phyloP scores from a whole-genome alignment of 306 rosid species.

The Dalbergia cochinchinensis region DNA sequence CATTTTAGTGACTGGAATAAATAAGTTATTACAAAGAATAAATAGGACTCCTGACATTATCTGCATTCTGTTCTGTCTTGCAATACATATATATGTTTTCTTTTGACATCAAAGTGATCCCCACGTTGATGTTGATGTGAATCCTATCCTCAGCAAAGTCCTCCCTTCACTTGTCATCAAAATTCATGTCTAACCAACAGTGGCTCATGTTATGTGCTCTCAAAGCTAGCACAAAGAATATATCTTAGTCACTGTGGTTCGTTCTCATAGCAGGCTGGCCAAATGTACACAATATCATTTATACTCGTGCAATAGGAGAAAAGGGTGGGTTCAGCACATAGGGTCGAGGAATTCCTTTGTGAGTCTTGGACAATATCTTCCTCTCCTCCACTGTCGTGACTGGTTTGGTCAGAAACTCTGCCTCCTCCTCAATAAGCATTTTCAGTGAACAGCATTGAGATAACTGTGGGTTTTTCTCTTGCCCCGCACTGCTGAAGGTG shows the following conservation, averaged over 20 bases:
- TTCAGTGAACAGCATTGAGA: conserved; percentile 66
- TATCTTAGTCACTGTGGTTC: conserved; percentile 8
- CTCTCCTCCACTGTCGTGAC: conserved; percentile 57
- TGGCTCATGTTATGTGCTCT: background rate
- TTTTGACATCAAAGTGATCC: too few species aligned
- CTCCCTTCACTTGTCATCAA: conserved; percentile 18
- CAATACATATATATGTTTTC: background rate
- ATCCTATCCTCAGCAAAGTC: conserved; percentile 31
- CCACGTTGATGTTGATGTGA: background rate
- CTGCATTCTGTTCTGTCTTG: background rate
- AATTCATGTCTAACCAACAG: conserved; percentile 14
- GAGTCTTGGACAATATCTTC: conserved; percentile 59
- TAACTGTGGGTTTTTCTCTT: conserved; percentile 57
- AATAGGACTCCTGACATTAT: conserved; percentile 34
- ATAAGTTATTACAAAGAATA: conserved; percentile 47
- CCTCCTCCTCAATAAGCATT: conserved; percentile 76
- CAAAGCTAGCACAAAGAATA: conserved; percentile 18
- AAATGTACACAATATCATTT: conserved; percentile 37
- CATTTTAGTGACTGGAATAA: conserved; percentile 32
- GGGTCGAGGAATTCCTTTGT: conserved; percentile 67
- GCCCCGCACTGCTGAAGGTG: conserved; percentile 40
- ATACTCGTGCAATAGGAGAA: conserved; percentile 87
- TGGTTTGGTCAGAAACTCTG: conserved; percentile 63
- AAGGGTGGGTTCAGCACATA: conserved; percentile 75
- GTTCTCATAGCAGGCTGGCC: conserved; percentile 9